Evolutionary conservation across 495 filamentous ascomycete species (phyloP).

Genomic region (Aspergillus funiculosus): DNA sequence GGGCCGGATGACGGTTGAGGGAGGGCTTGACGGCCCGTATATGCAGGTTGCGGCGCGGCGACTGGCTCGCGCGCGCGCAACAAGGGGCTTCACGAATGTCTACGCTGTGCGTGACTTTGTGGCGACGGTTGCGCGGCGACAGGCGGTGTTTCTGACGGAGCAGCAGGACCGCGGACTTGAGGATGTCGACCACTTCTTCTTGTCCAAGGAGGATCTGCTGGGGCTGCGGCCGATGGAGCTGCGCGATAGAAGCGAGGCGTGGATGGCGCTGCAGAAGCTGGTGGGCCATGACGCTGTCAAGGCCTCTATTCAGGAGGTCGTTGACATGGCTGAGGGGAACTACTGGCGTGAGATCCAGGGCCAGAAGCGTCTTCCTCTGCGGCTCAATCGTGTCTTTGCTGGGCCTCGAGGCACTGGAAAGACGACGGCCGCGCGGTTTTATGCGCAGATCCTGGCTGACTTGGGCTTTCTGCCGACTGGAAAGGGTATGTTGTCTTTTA

Average conservation of each 20-base stretch:
- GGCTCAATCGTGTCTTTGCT: conserved; percentile 17
- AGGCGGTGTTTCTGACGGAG: conserved; percentile 44
- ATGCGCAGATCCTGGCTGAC: conserved; percentile 47
- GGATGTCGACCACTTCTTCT: no score
- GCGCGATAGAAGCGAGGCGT: no score
- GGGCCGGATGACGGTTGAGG: conserved; percentile 49
- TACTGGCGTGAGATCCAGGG: conserved; percentile 17
- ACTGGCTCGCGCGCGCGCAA: conserved; percentile 50
- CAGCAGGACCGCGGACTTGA: conserved; percentile 25
- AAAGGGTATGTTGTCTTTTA: conserved; percentile 8
- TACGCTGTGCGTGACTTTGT: conserved; percentile 19
- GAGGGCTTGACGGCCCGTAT: conserved; percentile 51
- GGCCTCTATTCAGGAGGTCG: conserved; percentile 11
- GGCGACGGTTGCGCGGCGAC: conserved; percentile 29
- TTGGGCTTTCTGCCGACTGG: conserved; percentile 14
- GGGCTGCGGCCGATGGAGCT: no score
- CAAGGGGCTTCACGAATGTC: conserved; percentile 45
- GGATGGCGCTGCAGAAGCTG: conserved; percentile 13
- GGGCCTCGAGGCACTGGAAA: conserved; percentile 49
- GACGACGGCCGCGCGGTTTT: conserved; percentile 59
- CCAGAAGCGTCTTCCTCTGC: conserved; percentile 9
- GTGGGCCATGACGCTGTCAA: conserved; percentile 17
- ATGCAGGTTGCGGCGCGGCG: conserved; percentile 52
- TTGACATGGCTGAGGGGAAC: conserved; percentile 14
- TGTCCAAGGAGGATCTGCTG: no score